Evolutionary conservation across 106 monocot genomes (phyloP).

Genomic region (Amphibolis antarctica): DNA sequence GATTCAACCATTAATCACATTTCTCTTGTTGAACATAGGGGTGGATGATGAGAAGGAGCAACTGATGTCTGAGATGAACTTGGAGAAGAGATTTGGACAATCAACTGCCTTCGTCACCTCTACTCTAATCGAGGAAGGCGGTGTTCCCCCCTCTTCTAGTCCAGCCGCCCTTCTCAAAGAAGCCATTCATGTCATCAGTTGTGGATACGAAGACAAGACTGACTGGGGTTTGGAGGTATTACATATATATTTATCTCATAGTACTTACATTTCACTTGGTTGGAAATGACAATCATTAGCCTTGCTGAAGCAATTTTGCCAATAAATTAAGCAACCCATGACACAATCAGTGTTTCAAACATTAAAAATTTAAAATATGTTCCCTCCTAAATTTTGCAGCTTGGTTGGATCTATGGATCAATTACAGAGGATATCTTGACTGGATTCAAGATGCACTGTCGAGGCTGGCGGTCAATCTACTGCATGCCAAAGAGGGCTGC

Average conservation of each 20-base stretch:
- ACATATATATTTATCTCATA: background rate
- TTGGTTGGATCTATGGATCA: slow-evolving; percentile 98
- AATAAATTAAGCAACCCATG: background rate
- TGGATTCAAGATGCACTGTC: slow-evolving; percentile 98
- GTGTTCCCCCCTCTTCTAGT: slow-evolving; percentile 83
- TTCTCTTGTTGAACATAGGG: slow-evolving; percentile 15
- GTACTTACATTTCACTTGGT: background rate
- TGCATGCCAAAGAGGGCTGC: slow-evolving; percentile 92
- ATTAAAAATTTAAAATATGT: background rate
- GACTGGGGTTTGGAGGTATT: slow-evolving; percentile 95
- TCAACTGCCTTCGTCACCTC: slow-evolving; percentile 90
- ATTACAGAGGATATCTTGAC: slow-evolving; percentile 96
- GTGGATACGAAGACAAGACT: slow-evolving; percentile 92
- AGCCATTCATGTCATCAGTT: slow-evolving; percentile 98
- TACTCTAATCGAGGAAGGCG: slow-evolving; percentile 90
- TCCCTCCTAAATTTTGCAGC: slow-evolving; percentile 25
- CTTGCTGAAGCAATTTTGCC: background rate
- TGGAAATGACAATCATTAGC: background rate
- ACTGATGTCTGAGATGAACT: slow-evolving; percentile 81
- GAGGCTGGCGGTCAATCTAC: slow-evolving; percentile 88
- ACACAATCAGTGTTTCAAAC: too few relatives aligned
- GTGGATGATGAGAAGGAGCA: slow-evolving; percentile 61
- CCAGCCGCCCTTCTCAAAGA: slow-evolving; percentile 86
- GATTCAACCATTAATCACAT: background rate
- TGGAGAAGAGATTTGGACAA: slow-evolving; percentile 89